These are phyloP conservation scores for Mucor irregularis DNA, from an alignment of 371 early-diverging fungal species.

Conservation along the genomic window DNA sequence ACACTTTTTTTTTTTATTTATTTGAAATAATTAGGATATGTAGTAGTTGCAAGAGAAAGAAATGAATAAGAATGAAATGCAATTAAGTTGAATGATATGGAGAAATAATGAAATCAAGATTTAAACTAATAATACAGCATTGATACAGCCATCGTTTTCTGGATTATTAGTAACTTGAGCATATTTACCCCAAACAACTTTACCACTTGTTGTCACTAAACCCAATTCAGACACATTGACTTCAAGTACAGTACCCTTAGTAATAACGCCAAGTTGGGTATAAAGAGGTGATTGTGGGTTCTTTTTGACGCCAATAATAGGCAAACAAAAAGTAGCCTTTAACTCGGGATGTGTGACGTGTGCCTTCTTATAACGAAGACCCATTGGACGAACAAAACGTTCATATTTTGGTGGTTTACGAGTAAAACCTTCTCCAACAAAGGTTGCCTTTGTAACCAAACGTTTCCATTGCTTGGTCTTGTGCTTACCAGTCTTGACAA, in stretches of 20 bases:
- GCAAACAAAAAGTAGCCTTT: slow-evolving; percentile 97
- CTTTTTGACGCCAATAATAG: slow-evolving; percentile 99
- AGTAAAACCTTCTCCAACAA: slow-evolving; percentile 99
- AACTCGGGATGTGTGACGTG: slow-evolving; percentile 99
- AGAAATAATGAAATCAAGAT: background rate
- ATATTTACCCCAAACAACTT: slow-evolving; percentile 99
- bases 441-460: slow-evolving; percentile 99
- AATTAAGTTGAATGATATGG: too few relatives aligned
- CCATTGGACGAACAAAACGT: slow-evolving; percentile 99
- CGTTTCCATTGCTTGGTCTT: slow-evolving; percentile 99
- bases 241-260: slow-evolving; percentile 99
- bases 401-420: slow-evolving; percentile 99
- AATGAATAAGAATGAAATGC: too few relatives aligned
- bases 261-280: slow-evolving; percentile 98
- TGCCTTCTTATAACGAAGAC: slow-evolving; percentile 98
- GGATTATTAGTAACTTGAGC: slow-evolving; percentile 99
- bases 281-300: slow-evolving; percentile 98
- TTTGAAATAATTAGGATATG: too few relatives aligned
- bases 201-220: slow-evolving; percentile 97
- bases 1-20: too few relatives aligned
- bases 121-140: slow-evolving; percentile 92
- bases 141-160: slow-evolving; percentile 96
- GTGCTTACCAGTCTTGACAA: slow-evolving; percentile 96
- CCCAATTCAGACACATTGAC: slow-evolving; percentile 95
- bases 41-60: too few relatives aligned